Evolutionary conservation across 2,329 filamentous ascomycete genomes (phyloP).

Genomic region (Stagonosporopsis cucurbitacearum): DNA sequence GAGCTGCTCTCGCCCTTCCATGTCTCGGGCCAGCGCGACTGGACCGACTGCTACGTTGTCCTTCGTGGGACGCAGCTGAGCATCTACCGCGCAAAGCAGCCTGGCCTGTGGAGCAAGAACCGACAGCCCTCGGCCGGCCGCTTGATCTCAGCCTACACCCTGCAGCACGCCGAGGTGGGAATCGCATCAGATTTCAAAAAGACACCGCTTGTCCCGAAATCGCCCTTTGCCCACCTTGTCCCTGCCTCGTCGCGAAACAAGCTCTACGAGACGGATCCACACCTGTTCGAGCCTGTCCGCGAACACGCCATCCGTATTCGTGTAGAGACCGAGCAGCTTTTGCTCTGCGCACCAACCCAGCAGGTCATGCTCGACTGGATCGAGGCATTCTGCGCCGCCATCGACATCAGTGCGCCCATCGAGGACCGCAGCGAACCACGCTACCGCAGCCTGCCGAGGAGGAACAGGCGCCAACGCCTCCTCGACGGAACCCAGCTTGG

Average conservation of each 20-base stretch:
- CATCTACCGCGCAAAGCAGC: conserved; percentile 68
- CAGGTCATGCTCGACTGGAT: conserved; percentile 73
- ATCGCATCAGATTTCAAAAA: conserved; percentile 76
- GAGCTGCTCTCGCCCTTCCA: conserved; percentile 71
- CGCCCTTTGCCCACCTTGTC: conserved; percentile 54
- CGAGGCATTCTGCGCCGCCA: conserved; percentile 70
- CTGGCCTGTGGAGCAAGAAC: conserved; percentile 53
- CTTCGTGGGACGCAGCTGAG: conserved; percentile 73
- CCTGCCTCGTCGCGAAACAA: conserved; percentile 49
- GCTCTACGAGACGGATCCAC: conserved; percentile 55
- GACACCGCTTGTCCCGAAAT: conserved; percentile 53
- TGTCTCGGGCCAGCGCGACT: conserved; percentile 67
- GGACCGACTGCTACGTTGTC: conserved; percentile 68
- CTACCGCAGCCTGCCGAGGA: conserved; percentile 56
- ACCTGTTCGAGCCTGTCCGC: conserved; percentile 53
- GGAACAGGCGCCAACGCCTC: conserved; percentile 48
- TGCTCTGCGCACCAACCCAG: conserved; percentile 70
- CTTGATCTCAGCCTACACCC: conserved; percentile 71
- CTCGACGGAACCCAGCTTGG: conserved; percentile 41
- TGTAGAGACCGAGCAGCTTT: conserved; percentile 75
- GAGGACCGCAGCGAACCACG: conserved; percentile 66
- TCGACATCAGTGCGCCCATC: conserved; percentile 72
- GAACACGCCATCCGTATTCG: conserved; percentile 74
- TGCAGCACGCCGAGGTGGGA: conserved; percentile 77
- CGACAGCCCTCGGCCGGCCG: conserved; percentile 61